phyloP scores from a whole-genome alignment of 2,329 filamentous ascomycete genomes.

The Neocucurbitaria cava region DNA sequence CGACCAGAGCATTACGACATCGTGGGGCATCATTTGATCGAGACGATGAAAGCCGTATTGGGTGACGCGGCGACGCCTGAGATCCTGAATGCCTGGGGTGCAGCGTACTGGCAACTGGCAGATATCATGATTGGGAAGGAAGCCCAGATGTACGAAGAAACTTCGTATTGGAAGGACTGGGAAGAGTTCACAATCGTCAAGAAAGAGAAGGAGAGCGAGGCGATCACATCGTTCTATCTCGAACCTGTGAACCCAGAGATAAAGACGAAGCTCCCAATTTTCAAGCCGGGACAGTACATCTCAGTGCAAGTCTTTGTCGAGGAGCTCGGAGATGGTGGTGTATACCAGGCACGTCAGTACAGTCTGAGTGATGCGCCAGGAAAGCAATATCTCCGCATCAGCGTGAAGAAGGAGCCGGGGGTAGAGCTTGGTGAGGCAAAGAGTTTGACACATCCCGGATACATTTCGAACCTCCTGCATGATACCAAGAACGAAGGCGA shows the following conservation, averaged over 20 bases:
- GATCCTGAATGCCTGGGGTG: constrained; percentile 71
- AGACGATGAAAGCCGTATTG: constrained; percentile 71
- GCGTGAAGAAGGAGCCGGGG: constrained; percentile 71
- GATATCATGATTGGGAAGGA: constrained; percentile 75
- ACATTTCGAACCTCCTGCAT: constrained; percentile 74
- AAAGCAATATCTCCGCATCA: constrained; percentile 71
- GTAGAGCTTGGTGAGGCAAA: constrained; percentile 55
- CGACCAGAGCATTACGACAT: constrained; percentile 73
- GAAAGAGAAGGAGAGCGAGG: constrained; percentile 70
- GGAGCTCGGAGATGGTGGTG: constrained; percentile 50
- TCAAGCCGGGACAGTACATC: constrained; percentile 75
- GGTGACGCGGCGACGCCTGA: constrained; percentile 70
- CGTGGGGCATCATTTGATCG: constrained; percentile 72
- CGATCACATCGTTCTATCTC: constrained; percentile 75
- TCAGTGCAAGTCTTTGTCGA: constrained; percentile 67
- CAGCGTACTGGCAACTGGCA: constrained; percentile 76
- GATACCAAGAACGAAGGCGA: constrained; percentile 68
- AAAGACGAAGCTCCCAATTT: constrained; percentile 67
- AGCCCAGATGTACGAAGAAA: constrained; percentile 66
- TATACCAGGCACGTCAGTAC: constrained; percentile 74
- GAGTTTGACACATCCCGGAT: constrained; percentile 63
- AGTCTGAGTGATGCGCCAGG: constrained; percentile 72
- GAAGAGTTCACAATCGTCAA: constrained; percentile 69
- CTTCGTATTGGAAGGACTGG: constrained; percentile 71
- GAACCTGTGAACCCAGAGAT: constrained; percentile 66